A percentile compares a stretch with the other conserved stretches of the same genome.
phyloP scores from a whole-genome alignment of 192 early-diverging fungal species.

The Radiomyces spectabilis region DNA sequence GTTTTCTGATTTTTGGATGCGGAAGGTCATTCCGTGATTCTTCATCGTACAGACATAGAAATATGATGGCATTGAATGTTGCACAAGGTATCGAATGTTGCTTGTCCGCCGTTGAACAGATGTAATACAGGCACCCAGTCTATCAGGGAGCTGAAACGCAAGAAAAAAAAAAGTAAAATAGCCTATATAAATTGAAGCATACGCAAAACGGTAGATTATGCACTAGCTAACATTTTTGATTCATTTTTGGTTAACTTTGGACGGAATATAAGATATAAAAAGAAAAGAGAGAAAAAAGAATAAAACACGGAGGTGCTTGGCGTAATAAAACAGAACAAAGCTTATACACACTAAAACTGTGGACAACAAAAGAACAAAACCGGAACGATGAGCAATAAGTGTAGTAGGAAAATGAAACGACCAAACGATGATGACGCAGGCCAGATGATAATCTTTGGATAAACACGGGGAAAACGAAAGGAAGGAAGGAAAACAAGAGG shows the following conservation, averaged over 20 bases:
- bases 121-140: constrained; percentile 57
- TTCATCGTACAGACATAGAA: too few species aligned
- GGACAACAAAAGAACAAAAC: not conserved
- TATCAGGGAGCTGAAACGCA: too few species aligned
- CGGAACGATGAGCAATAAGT: not conserved
- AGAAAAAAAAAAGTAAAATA: constrained; percentile 63
- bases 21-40: constrained; percentile 83
- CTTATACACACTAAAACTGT: not conserved
- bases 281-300: constrained; percentile 1
- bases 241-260: not conserved
- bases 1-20: too few species aligned
- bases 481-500: not conserved
- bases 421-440: not conserved
- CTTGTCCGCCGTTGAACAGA: constrained; percentile 75
- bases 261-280: not conserved
- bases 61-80: too few species aligned
- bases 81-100: constrained; percentile 78
- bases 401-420: not conserved
- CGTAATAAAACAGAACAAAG: not conserved
- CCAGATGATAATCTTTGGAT: not conserved
- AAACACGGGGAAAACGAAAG: not conserved
- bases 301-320: not conserved
- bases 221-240: constrained; percentile 49
- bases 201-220: constrained; percentile 50
- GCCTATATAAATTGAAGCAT: constrained; percentile 42